Evolutionary conservation across 1,284 basidiomycete species (phyloP).

Genomic region (Pulchroboletus neoregius): DNA sequence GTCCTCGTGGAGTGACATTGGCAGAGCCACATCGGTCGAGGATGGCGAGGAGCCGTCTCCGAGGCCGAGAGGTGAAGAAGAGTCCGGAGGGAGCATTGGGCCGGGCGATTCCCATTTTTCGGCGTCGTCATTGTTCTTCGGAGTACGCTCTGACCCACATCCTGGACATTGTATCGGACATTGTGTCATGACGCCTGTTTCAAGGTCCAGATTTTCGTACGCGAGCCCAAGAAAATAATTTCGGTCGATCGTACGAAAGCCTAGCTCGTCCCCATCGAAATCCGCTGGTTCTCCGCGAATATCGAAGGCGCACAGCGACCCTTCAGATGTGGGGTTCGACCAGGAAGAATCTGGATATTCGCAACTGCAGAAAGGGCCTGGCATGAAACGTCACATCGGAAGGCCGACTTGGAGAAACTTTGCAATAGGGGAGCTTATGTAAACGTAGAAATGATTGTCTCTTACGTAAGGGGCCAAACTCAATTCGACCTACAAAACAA

Average conservation of each 20-base stretch:
- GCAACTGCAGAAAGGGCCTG: constrained; percentile 6
- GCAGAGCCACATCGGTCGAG: not conserved
- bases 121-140: constrained; percentile 4
- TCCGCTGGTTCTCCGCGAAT: not conserved
- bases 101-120: constrained; percentile 11
- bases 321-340: constrained; percentile 8
- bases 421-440: too few relatives aligned
- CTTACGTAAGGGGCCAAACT: too few relatives aligned
- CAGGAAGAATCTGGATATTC: constrained; percentile 9
- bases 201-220: not conserved
- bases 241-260: not conserved
- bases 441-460: too few relatives aligned
- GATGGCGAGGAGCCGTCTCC: not conserved
- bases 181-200: not conserved
- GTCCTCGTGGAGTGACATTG: not conserved
- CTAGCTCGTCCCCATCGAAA: not conserved
- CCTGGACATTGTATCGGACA: not conserved
- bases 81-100: constrained; percentile 20
- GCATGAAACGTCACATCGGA: not conserved
- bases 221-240: not conserved
- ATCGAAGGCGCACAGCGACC: constrained; percentile 1
- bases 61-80: constrained; percentile 21
- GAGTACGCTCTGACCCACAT: constrained; percentile 6
- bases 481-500: too few relatives aligned
- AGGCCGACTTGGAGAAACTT: too few relatives aligned